A percentile compares a stretch with the other conserved stretches of the same genome.
phyloP scores from a whole-genome alignment of 495 filamentous ascomycete species.

The Lichina pygmaea region DNA sequence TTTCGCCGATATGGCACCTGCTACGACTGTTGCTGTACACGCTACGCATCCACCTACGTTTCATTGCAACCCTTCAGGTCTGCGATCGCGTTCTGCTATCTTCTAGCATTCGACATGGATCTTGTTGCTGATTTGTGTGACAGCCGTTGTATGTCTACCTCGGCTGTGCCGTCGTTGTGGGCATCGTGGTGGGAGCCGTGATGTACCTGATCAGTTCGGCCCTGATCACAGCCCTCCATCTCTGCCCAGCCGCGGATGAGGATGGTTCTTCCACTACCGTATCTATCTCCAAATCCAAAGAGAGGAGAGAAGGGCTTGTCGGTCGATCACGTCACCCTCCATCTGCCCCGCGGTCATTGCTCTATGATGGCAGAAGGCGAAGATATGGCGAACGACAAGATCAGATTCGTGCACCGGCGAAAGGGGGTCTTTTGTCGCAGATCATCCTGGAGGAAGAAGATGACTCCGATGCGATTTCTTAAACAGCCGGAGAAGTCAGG shows the following conservation, averaged over 20 bases:
- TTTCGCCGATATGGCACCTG: background rate
- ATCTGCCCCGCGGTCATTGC: too few species aligned
- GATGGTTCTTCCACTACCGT: background rate
- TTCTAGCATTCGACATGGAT: too few species aligned
- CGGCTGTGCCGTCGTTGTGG: constrained; percentile 29
- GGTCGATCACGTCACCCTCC: background rate
- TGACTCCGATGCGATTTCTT: background rate
- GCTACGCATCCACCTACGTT: background rate
- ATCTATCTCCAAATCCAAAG: background rate
- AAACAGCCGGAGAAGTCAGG: too few species aligned
- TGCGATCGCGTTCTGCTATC: constrained; percentile 1
- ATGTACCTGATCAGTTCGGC: constrained; percentile 18
- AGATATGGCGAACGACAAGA: background rate
- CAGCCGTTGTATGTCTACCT: constrained; percentile 41
- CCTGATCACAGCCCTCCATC: constrained; percentile 14
- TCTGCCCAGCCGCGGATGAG: constrained; percentile 1
- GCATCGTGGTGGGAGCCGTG: constrained; percentile 20
- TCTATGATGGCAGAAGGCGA: background rate
- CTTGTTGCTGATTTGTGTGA: background rate
- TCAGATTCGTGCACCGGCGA: background rate
- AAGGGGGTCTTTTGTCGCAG: constrained; percentile 5
- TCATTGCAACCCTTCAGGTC: constrained; percentile 33
- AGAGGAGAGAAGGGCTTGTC: constrained; percentile 1
- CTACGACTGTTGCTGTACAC: background rate
- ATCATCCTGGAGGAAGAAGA: constrained; percentile 12